Percentiles rank a stretch among this genome's conserved stretches.
Evolutionary conservation across 768 basidiomycete species (phyloP).

Genomic region (Tylopilus subfusipes): DNA sequence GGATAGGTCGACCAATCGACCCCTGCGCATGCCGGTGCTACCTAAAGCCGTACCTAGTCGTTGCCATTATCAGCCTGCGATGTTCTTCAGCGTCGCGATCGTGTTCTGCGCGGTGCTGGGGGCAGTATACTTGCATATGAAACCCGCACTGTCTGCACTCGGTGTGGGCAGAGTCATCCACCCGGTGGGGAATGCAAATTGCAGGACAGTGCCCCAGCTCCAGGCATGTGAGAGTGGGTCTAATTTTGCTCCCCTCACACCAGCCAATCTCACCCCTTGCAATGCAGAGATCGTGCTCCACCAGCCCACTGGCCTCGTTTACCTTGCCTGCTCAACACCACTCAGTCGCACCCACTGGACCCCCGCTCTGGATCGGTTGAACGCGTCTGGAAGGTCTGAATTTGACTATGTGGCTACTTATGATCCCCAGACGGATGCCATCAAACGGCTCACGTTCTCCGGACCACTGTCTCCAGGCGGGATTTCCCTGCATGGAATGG

Average conservation of each 20-base stretch:
- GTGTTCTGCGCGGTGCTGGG: constrained; percentile 40
- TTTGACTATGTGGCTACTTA: constrained; percentile 61
- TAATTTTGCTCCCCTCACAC: neutral
- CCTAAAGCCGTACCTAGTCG: no score
- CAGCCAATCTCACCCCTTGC: neutral
- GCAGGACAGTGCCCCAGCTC: constrained; percentile 49
- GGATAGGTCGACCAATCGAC: no score
- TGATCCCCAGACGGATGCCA: constrained; percentile 42
- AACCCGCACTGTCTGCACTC: constrained; percentile 38
- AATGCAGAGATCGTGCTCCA: constrained; percentile 56
- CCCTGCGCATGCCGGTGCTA: no score
- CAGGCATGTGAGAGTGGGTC: constrained; percentile 65
- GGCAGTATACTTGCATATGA: constrained; percentile 47
- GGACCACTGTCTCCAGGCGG: constrained; percentile 39
- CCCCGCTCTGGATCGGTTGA: constrained; percentile 39
- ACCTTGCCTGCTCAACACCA: constrained; percentile 60
- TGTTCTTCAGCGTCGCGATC: constrained; percentile 9
- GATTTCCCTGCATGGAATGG: constrained; percentile 64
- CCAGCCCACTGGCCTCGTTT: constrained; percentile 52
- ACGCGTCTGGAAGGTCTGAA: constrained; percentile 37
- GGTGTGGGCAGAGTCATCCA: constrained; percentile 47
- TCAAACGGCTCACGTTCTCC: constrained; percentile 44
- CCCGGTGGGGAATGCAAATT: constrained; percentile 46
- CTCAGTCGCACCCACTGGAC: constrained; percentile 49
- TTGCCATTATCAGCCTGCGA: neutral